These are phyloP conservation scores for Pascua guehoae DNA, from an alignment of 1,284 basidiomycete genomes.

Conservation along the genomic window DNA sequence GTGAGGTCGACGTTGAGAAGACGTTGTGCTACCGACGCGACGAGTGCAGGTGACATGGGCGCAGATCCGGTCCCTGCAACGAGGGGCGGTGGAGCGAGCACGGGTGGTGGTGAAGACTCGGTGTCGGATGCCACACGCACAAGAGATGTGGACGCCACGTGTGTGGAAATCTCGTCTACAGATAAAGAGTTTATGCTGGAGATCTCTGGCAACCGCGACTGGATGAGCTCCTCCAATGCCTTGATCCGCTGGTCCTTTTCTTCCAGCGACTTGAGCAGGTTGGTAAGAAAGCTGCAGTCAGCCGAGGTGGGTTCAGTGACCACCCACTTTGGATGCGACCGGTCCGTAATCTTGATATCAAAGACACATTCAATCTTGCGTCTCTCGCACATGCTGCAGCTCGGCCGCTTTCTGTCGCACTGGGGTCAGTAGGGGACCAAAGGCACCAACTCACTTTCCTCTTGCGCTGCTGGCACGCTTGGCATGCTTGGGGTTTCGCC, in stretches of 20 bases:
- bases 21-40: too few relatives aligned
- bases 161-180: background rate
- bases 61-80: constrained; percentile 3
- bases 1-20: constrained; percentile 2
- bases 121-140: background rate
- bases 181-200: background rate
- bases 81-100: background rate
- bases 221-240: constrained; percentile 5
- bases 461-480: constrained; percentile 15
- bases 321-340: constrained; percentile 10
- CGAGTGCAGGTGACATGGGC: background rate
- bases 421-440: background rate
- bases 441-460: constrained; percentile 4
- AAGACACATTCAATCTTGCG: constrained; percentile 11
- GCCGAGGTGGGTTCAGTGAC: background rate
- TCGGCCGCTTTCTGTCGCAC: constrained; percentile 10
- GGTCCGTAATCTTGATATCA: constrained; percentile 11
- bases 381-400: constrained; percentile 13
- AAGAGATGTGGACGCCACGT: background rate
- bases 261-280: constrained; percentile 9
- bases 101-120: background rate
- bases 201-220: constrained; percentile 1
- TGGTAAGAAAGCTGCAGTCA: constrained; percentile 10
- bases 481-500: constrained; percentile 9
- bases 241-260: constrained; percentile 9